Evolutionary conservation across 139 green algal species (phyloP).

Genomic region (Chlamydomonas incerta): DNA sequence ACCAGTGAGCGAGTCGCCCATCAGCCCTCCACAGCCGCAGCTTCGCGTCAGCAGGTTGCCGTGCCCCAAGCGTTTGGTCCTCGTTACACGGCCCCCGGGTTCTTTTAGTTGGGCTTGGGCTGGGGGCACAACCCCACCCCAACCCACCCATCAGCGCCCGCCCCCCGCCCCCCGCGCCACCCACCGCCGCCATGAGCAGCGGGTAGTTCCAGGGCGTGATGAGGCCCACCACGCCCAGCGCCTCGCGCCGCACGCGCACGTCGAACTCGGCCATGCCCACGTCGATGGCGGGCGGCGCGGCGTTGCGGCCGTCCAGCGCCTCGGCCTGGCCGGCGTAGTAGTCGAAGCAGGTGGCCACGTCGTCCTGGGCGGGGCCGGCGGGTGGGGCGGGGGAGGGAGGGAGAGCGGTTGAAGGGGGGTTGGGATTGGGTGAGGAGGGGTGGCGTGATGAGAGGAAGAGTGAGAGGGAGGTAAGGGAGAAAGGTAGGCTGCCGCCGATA

Average conservation of each 20-base stretch:
- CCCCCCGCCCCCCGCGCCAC: not conserved
- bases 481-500: too few relatives aligned
- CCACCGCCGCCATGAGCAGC: conserved; percentile 79
- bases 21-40: too few relatives aligned
- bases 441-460: too few relatives aligned
- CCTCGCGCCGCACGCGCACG: conserved; percentile 35
- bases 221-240: conserved; percentile 80
- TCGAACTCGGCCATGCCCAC: conserved; percentile 76
- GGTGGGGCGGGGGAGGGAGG: not conserved
- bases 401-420: not conserved
- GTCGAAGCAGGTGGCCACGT: conserved; percentile 79
- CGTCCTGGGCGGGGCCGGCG: conserved; percentile 58
- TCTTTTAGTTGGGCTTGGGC: too few relatives aligned
- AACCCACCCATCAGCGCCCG: too few relatives aligned
- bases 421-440: too few relatives aligned
- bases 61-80: too few relatives aligned
- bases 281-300: conserved; percentile 60
- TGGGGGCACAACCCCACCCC: too few relatives aligned
- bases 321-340: conserved; percentile 90
- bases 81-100: too few relatives aligned
- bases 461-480: too few relatives aligned
- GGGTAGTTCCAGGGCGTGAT: conserved; percentile 96
- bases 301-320: conserved; percentile 78
- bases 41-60: too few relatives aligned
- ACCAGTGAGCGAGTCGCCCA: too few relatives aligned